A percentile compares a stretch with the other conserved stretches of the same genome.
Conservation (phyloP, 257 asterid species). For the Capsicum pubescens region DNA sequence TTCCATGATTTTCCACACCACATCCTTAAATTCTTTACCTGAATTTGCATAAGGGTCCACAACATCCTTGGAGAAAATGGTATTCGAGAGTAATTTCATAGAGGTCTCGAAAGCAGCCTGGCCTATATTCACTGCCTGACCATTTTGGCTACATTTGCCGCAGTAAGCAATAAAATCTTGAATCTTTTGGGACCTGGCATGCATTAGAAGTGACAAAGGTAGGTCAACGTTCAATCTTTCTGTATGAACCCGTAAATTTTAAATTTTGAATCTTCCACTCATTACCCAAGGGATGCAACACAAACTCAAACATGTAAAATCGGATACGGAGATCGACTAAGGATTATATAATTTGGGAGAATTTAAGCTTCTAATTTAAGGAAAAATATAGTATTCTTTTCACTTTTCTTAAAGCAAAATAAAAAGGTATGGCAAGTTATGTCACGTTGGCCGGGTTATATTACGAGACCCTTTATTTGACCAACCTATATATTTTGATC, state of each 20-base stretch:
- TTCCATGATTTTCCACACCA: constrained; percentile 51
- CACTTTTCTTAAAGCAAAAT: background rate
- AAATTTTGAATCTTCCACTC: too few relatives aligned
- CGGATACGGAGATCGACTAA: background rate
- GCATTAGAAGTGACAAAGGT: constrained; percentile 29
- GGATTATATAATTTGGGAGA: background rate
- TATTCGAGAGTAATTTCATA: constrained; percentile 55
- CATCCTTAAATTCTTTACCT: constrained; percentile 66
- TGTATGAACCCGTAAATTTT: background rate
- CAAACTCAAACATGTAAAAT: background rate
- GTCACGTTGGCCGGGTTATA: background rate
- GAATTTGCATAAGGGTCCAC: constrained; percentile 62
- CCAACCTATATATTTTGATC: background rate
- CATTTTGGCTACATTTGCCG: constrained; percentile 47
- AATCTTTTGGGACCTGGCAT: constrained; percentile 51
- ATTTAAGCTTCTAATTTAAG: background rate
- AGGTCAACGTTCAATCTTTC: too few relatives aligned
- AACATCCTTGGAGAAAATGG: constrained; percentile 60
- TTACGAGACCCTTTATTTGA: background rate
- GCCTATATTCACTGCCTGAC: constrained; percentile 60
- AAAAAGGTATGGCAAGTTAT: background rate
- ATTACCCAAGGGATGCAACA: background rate
- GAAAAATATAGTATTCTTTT: background rate
- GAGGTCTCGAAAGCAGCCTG: constrained; percentile 60
- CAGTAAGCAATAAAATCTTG: constrained; percentile 66